Evolutionary conservation across 208 protist genomes (phyloP).

Genomic region (Leishmania braziliensis): DNA sequence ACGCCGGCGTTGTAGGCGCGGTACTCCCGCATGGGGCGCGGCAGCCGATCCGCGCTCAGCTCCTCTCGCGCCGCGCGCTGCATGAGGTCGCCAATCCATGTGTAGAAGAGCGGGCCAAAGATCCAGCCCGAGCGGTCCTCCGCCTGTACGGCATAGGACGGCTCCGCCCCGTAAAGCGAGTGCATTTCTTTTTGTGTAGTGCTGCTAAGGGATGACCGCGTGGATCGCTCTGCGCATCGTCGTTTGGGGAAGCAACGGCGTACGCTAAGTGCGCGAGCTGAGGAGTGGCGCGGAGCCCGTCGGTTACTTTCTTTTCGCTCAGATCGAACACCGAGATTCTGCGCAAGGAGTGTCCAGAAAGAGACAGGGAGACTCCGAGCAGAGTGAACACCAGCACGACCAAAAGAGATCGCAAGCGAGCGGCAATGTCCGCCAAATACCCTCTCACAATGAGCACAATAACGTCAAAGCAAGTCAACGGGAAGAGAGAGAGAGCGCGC

Average conservation of each 20-base stretch:
- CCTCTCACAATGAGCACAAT: background rate
- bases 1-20: slow-evolving; percentile 24
- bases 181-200: slow-evolving; percentile 1
- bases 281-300: background rate
- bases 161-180: slow-evolving; percentile 16
- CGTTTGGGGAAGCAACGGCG: background rate
- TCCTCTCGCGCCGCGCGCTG: slow-evolving; percentile 33
- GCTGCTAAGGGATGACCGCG: background rate
- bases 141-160: slow-evolving; percentile 31
- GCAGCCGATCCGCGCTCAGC: slow-evolving; percentile 29
- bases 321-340: background rate
- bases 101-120: slow-evolving; percentile 21
- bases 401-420: background rate
- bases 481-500: too few species aligned
- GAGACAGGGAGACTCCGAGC: background rate
- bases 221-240: background rate
- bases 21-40: slow-evolving; percentile 20
- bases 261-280: background rate
- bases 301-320: background rate
- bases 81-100: slow-evolving; percentile 29
- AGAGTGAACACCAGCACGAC: background rate
- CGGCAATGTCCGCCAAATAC: background rate
- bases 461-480: too few species aligned
- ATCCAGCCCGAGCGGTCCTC: slow-evolving; percentile 32
- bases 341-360: background rate